These are phyloP conservation scores for Microsporum ferrugineum DNA, from an alignment of 2,329 filamentous ascomycete genomes.

Conservation along the genomic window DNA sequence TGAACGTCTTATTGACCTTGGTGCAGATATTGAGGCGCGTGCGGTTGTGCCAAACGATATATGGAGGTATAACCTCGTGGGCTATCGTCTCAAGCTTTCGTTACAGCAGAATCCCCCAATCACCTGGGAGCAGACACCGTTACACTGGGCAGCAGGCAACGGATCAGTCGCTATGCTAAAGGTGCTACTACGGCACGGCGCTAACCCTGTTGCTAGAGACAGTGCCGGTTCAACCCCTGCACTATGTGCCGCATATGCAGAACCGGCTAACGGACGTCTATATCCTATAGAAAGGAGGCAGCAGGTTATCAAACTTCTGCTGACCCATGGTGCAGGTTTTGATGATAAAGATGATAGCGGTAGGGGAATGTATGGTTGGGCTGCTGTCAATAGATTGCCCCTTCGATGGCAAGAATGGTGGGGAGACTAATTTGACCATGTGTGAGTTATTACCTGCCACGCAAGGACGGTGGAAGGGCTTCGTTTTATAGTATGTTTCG, in stretches of 20 bases:
- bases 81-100: background rate
- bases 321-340: background rate
- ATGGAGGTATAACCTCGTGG: background rate
- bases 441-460: too few species aligned
- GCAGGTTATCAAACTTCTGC: background rate
- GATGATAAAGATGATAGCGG: background rate
- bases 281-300: background rate
- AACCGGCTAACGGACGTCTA: background rate
- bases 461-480: too few species aligned
- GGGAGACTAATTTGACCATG: too few species aligned
- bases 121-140: background rate
- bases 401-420: background rate
- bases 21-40: background rate
- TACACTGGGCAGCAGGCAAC: background rate
- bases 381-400: background rate
- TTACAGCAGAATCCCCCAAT: background rate
- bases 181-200: background rate
- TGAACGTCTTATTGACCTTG: background rate
- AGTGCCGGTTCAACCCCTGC: conserved; percentile 1
- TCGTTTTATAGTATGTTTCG: too few species aligned
- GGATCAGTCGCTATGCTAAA: background rate
- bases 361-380: background rate
- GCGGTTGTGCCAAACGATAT: background rate
- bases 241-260: background rate
- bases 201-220: background rate